phyloP scores from a whole-genome alignment of 352 stramenopile species.

The Globisporangium takayamanum region DNA sequence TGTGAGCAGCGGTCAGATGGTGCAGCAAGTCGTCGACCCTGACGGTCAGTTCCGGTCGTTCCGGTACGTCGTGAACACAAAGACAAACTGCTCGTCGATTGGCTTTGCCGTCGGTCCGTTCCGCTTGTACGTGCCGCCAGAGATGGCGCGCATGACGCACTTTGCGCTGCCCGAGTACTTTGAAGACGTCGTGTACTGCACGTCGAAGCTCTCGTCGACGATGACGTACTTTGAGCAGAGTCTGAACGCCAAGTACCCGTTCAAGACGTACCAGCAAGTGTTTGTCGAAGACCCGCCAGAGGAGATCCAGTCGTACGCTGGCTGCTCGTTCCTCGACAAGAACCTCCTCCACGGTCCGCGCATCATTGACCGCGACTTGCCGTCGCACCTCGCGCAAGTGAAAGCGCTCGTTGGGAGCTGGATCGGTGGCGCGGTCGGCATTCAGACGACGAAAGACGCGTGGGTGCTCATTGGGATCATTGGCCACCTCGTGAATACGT shows the following conservation, averaged over 20 bases:
- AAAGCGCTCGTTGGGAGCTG: constrained; percentile 75
- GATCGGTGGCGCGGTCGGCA: constrained; percentile 71
- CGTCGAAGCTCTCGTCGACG: constrained; percentile 57
- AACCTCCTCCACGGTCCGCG: constrained; percentile 64
- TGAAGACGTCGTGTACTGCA: constrained; percentile 72
- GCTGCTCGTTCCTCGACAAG: constrained; percentile 68
- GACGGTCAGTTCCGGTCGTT: constrained; percentile 64
- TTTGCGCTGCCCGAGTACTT: constrained; percentile 75
- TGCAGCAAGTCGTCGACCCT: constrained; percentile 66
- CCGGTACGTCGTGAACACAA: constrained; percentile 70
- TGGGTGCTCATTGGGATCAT: constrained; percentile 82
- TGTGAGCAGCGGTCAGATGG: constrained; percentile 79
- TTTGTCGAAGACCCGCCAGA: constrained; percentile 82
- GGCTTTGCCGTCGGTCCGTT: constrained; percentile 81
- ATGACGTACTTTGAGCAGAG: constrained; percentile 78
- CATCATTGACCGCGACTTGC: constrained; percentile 79
- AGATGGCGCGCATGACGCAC: constrained; percentile 81
- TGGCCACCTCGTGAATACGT: constrained; percentile 76
- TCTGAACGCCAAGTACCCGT: constrained; percentile 67
- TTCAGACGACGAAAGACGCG: constrained; percentile 80
- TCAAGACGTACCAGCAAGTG: constrained; percentile 85
- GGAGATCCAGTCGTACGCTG: constrained; percentile 61
- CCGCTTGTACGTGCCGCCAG: constrained; percentile 56
- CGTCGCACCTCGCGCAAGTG: constrained; percentile 76
- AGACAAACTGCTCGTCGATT: constrained; percentile 77